Evolutionary conservation across 139 green algal species (phyloP), one percentile per base, ranked within the genome.

Genomic region (Nannochloris sp.): DNA sequence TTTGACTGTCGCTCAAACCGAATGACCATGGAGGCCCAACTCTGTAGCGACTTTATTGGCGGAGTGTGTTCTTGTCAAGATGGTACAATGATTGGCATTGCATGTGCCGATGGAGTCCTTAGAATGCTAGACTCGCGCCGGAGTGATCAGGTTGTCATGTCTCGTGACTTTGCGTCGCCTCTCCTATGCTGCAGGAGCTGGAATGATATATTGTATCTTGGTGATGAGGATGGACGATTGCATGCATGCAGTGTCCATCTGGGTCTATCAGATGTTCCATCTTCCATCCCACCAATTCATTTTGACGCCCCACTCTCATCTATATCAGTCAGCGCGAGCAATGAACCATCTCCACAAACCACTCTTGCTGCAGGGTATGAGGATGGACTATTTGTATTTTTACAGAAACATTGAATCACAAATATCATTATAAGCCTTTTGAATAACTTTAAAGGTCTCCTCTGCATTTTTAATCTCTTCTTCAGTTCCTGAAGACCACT

Each of bases 181-280:
- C 61, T 93, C 59, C 63, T 72, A 17, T 92, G 86, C 75, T 78
- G 68, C 28, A 25, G 61, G 4, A 74, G 67, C 4, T 79, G 91
- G 44, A 77, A 67, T 6, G 3, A 55, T 14, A 17, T 83, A 37
- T 69, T 74, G 16, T 28, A 87, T 26, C 75, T 62, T 16, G 86
- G 85, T 3, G 63, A 60, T 5, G 79, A 92, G 56, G 44, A 51
- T 12, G 85, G 86, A 16, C 29, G 37, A 49, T 31, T 63, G 61
- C 71, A 78, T 40, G 13, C 88, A 13, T 91, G 84, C 78, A 76
- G 85, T 29, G 56, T 61, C 49, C 2, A 31, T 2, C 11, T 26
- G 12, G 44, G 10, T 59, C 56, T 49, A 61, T 59, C 23, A n/a
- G 43, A 36, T 40, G 5, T 40, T 9, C 6, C 33, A 12, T 40